Percentiles rank a stretch among this genome's conserved stretches.
Evolutionary conservation across 2,329 filamentous ascomycete genomes (phyloP).

Genomic region (Paraphoma sp.): DNA sequence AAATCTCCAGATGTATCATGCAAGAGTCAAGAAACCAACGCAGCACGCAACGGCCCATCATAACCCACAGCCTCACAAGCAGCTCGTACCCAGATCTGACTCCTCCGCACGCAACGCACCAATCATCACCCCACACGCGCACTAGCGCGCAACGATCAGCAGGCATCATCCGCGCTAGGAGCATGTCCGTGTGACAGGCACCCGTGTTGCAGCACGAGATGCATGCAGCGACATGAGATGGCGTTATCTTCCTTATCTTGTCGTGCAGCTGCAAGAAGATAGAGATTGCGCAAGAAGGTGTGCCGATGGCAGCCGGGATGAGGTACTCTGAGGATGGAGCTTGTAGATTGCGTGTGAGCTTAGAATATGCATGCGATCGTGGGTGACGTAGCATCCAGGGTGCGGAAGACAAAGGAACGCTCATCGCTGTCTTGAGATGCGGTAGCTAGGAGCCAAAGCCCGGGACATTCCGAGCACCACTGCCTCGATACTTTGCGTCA

Average conservation of each 20-base stretch:
- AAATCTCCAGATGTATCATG: slow-evolving; percentile 27
- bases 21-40: slow-evolving; percentile 7
- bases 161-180: slow-evolving; percentile 11
- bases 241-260: neutral
- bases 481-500: no score
- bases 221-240: neutral
- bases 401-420: neutral
- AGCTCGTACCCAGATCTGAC: neutral
- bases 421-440: neutral
- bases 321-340: no score
- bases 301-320: neutral
- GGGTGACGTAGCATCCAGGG: neutral
- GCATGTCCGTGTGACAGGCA: neutral
- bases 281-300: neutral
- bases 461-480: no score
- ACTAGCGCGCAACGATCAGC: neutral
- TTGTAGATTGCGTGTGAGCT: no score
- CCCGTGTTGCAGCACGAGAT: neutral
- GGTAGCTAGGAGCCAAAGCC: no score
- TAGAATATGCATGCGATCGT: neutral
- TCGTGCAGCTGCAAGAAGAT: neutral
- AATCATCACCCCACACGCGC: no score
- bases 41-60: neutral
- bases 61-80: neutral
- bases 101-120: neutral